phyloP scores from a whole-genome alignment of 108 stramenopile genomes.

The Nitzschia sp. region DNA sequence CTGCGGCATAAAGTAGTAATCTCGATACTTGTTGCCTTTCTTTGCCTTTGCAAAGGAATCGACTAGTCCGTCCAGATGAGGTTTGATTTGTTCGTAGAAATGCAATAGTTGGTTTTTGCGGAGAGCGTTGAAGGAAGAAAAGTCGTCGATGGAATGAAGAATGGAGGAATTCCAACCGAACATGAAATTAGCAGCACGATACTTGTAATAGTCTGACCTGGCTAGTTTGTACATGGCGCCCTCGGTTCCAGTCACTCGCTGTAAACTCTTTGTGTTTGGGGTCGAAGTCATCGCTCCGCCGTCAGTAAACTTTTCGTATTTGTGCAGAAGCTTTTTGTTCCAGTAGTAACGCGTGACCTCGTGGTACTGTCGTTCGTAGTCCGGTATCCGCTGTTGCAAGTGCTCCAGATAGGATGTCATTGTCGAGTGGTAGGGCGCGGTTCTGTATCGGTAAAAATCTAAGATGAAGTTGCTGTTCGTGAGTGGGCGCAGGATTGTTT shows the following conservation, averaged over 20 bases:
- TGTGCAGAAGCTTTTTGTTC: constrained; percentile 12
- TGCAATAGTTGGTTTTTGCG: constrained; percentile 33
- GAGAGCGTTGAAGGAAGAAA: constrained; percentile 31
- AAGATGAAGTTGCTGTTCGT: constrained; percentile 34
- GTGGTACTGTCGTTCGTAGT: constrained; percentile 32
- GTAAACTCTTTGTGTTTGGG: constrained; percentile 28
- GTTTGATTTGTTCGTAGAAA: constrained; percentile 15
- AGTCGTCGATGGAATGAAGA: constrained; percentile 16
- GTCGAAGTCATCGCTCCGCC: constrained; percentile 30
- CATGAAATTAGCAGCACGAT: constrained; percentile 37
- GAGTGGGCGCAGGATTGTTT: constrained; percentile 24
- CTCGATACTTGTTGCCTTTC: constrained; percentile 28
- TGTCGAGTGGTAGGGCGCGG: constrained; percentile 21
- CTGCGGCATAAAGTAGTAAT: constrained; percentile 37
- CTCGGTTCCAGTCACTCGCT: constrained; percentile 21
- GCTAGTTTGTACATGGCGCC: constrained; percentile 30
- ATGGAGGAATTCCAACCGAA: constrained; percentile 32
- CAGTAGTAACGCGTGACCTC: constrained; percentile 25
- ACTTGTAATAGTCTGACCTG: constrained; percentile 36
- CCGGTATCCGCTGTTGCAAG: neutral
- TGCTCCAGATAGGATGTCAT: constrained; percentile 15
- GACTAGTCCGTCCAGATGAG: neutral
- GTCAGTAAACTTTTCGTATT: constrained; percentile 6
- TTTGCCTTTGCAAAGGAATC: neutral
- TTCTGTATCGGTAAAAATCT: constrained; percentile 26